Conservation (phyloP, 1,284 basidiomycete species). For the Ustanciosporium gigantosporum region DNA sequence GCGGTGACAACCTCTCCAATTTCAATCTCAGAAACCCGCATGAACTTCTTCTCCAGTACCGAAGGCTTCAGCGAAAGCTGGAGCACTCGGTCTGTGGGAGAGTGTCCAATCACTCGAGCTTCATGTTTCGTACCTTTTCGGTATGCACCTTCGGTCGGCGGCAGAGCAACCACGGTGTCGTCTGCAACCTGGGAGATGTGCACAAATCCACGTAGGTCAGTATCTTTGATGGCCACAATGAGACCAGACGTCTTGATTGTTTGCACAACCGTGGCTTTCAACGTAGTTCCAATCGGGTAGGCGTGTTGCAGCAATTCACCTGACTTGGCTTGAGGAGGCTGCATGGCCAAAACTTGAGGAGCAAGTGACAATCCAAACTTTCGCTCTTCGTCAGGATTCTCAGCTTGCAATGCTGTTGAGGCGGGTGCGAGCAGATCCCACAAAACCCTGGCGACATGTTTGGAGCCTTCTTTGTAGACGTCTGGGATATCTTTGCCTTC, state of each 20-base stretch:
- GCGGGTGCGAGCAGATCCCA: constrained; percentile 65
- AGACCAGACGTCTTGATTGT: constrained; percentile 56
- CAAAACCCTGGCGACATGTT: constrained; percentile 80
- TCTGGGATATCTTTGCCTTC: constrained; percentile 51
- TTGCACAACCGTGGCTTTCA: constrained; percentile 43
- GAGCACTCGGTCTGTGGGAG: constrained; percentile 83
- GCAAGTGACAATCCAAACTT: constrained; percentile 54
- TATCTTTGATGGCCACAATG: constrained; percentile 37
- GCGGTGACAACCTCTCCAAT: constrained; percentile 48
- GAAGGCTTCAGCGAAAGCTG: constrained; percentile 83
- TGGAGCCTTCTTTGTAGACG: constrained; percentile 68
- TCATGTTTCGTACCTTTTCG: constrained; percentile 66
- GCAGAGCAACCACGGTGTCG: constrained; percentile 78
- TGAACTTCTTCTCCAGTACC: constrained; percentile 81
- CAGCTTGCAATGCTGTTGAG: constrained; percentile 26
- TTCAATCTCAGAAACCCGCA: constrained; percentile 78
- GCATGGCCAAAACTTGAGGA: constrained; percentile 45
- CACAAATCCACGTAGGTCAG: constrained; percentile 46
- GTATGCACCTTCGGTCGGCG: constrained; percentile 63
- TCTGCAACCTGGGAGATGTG: constrained; percentile 88
- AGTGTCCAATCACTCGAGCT: constrained; percentile 87
- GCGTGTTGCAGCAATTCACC: constrained; percentile 35
- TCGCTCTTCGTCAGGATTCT: constrained; percentile 40
- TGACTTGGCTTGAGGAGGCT: constrained; percentile 25
- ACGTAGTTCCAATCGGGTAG: constrained; percentile 47